These are phyloP conservation scores for Plasmodium berghei DNA, from an alignment of 169 alveolate genomes.

Conservation along the genomic window DNA sequence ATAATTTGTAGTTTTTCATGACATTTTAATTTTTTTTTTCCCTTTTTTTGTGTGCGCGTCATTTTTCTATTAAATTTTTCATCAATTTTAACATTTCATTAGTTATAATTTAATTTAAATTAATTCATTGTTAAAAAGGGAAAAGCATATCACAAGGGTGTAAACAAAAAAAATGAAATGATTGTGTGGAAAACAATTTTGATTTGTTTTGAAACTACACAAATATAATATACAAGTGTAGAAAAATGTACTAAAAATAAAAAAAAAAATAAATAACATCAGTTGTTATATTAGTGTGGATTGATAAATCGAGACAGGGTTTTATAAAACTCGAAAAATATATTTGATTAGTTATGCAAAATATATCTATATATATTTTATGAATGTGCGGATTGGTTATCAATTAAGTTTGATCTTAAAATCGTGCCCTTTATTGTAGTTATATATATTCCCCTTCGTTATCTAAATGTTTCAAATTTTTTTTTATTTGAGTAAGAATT, in stretches of 20 bases:
- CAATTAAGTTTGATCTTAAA: neutral
- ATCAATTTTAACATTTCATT: slow-evolving; percentile 65
- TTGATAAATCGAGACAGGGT: too few species aligned
- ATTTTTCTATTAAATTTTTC: slow-evolving; percentile 69
- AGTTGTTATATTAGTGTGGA: too few species aligned
- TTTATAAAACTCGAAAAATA: neutral
- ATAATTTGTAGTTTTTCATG: slow-evolving; percentile 17
- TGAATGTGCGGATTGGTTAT: neutral
- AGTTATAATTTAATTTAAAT: slow-evolving; percentile 34
- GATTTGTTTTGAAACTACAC: too few species aligned
- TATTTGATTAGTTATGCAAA: neutral
- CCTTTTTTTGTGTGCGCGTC: slow-evolving; percentile 9
- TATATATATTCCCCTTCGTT: neutral
- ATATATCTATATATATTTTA: neutral
- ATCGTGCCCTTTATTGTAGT: neutral
- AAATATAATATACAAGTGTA: too few species aligned
- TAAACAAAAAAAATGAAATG: neutral
- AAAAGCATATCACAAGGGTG: neutral
- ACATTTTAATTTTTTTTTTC: slow-evolving; percentile 12
- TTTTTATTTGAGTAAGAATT: slow-evolving; percentile 50
- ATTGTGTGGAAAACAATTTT: neutral
- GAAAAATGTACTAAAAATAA: neutral
- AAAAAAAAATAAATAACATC: neutral
- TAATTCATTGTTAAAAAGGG: slow-evolving; percentile 20
- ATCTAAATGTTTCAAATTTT: neutral